Base-by-base conservation (phyloP, 805 yeast genomes). In the Brettanomyces bruxellensis region DNA sequence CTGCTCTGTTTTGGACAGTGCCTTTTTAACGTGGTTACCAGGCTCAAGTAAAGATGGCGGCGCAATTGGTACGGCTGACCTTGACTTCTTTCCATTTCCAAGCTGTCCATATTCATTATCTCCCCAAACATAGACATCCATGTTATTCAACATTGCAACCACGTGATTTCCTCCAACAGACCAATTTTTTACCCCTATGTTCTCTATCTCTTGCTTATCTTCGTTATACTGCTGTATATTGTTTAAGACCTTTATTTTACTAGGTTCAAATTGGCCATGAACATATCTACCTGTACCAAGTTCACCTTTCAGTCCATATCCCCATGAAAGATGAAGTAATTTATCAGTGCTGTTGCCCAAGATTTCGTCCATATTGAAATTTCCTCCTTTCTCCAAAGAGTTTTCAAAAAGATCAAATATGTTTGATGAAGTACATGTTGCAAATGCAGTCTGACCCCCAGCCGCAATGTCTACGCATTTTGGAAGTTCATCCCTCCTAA, bases 221-320 rank as follows among this genome's bases (percentile, higher is more conserved):
- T 81, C 88, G 55, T 79, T 73, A 58, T 55, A 86, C 55, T 81
- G 86, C 37, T 64, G 65, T 43, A 80, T 65, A 12, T 69, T 65
- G 25, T 61, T 55, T 44, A 83, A 60, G 1, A 72, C 57, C 54
- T 73, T 72, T 49, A 90, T 60, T 39, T 75, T 75, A 18, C 75
- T 67, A 5, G 96, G 96, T 41, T 72, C 73, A 18, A 77, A 68
- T 57, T 81, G 85, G 14, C 86, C 81, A 61, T 89, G 96, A 34
- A 82, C 66, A 61, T 72, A 89, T 47, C 81, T 73, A 13, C 87
- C 88, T 40, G 77, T 75, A 24, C 97, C 99, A 46, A 89, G 69
- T 64, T 88, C 95, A 14, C 98, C 99, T 55, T 77, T 74, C 45
- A 83, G 61, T 4, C 97, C 96, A 56, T 81, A 80, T 22, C 99